These are phyloP conservation scores for Pleurotus ostreatus DNA, from an alignment of 768 basidiomycete species.

Conservation along the genomic window DNA sequence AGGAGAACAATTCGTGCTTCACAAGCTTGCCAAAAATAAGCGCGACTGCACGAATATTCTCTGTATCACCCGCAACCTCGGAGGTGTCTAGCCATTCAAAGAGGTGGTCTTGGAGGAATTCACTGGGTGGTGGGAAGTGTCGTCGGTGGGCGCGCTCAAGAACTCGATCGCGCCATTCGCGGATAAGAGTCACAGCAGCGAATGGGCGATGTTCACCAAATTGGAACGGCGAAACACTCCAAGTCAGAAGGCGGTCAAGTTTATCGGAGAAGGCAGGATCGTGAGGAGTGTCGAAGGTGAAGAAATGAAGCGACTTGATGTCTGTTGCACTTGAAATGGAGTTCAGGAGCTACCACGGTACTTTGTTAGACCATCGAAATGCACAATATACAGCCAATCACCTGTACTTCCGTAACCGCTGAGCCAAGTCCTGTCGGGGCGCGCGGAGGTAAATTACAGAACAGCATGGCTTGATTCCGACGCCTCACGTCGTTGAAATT, in stretches of 20 bases:
- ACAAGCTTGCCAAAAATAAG: constrained; percentile 71
- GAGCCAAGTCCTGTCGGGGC: constrained; percentile 57
- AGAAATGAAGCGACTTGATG: constrained; percentile 54
- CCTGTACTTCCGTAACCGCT: constrained; percentile 53
- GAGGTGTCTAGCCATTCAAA: constrained; percentile 80
- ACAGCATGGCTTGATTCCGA: constrained; percentile 80
- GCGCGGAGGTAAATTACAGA: constrained; percentile 61
- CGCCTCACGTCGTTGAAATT: constrained; percentile 67
- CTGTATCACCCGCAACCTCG: constrained; percentile 51
- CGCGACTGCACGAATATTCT: constrained; percentile 57
- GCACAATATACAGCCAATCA: constrained; percentile 12
- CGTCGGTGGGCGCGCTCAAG: constrained; percentile 61
- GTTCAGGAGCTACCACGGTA: constrained; percentile 57
- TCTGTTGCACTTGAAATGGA: constrained; percentile 67
- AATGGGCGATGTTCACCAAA: constrained; percentile 80
- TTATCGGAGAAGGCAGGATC: constrained; percentile 55
- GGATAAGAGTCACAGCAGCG: constrained; percentile 67
- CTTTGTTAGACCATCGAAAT: neutral
- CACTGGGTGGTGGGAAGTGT: constrained; percentile 54
- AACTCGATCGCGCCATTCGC: constrained; percentile 55
- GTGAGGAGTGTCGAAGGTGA: constrained; percentile 41
- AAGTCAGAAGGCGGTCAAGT: constrained; percentile 70
- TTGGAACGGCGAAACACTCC: constrained; percentile 78
- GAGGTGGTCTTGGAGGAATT: constrained; percentile 68
- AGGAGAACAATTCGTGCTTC: constrained; percentile 68